Evolutionary conservation across 2,329 filamentous ascomycete species (phyloP), one percentile per base, ranked within the genome.

Genomic region (Aspergillus nomiae): DNA sequence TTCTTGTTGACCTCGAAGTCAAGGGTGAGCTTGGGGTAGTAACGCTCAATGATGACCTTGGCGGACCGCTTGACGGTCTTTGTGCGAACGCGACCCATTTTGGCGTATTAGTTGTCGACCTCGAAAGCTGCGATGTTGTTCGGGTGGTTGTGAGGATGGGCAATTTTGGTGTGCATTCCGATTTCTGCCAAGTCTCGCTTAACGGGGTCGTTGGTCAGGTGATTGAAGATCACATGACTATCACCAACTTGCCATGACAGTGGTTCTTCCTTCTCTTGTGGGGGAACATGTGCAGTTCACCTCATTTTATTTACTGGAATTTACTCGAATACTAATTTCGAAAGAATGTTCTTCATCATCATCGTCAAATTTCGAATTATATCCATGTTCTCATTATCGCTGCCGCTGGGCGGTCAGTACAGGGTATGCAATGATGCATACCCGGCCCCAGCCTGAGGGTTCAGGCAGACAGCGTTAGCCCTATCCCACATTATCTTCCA

Each of bases 1-100:
- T 93, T 89, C 92, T 97, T 97, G 91, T 97, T 97, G 89, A 92
- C 97, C 90, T 99, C 95, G 87, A 99, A 99, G 87, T 99, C 95
- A 80, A 98, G 92, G 71, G 94, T 97, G 82, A 99, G 88, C 85
- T 92, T 93, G 81, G 95, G 95, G 86, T 96, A 96, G 88, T 95
- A 96, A 74, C 91, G 89, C 91, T 97, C 94, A 85, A 99, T 98
- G 87, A 98, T 94, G 89, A 97, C 93, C 92, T 99, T 99, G 86
- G 95, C 94, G 87, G 89, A 90, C 83, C 90, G 89, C 86, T 91
- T 91, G 78, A 91, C 89, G 75, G 88, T 90, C 86, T 82, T 82
- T 67, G 80, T 82, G 67, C 80, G 76, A 74, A 82, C 80, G 76
- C 80, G 80, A 81, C 80, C 80, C 80, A 82, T 82, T 72, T 79